Conservation (phyloP, 306 rosid species). For the Elaeagnus macrophylla region DNA sequence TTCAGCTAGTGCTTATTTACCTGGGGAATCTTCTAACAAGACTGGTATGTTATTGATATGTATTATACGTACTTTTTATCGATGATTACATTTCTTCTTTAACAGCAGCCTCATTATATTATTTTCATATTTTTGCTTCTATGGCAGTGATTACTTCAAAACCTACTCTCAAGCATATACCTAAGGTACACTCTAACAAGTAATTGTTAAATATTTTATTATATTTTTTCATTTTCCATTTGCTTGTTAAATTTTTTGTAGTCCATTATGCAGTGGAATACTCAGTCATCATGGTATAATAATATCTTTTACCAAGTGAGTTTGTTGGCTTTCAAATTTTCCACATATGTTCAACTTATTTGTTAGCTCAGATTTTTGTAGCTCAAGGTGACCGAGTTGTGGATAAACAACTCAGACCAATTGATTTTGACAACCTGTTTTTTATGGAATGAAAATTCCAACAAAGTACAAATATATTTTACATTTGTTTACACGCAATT, state of each 20-base stretch:
- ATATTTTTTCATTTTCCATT: not conserved
- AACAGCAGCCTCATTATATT: not conserved
- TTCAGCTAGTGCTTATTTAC: slow-evolving; percentile 79
- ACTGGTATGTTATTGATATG: slow-evolving; percentile 35
- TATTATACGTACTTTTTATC: not conserved
- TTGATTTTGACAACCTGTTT: no score
- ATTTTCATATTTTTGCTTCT: slow-evolving; percentile 14
- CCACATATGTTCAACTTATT: no score
- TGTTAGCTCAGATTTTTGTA: no score
- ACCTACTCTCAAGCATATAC: slow-evolving; percentile 83
- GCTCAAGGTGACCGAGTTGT: no score
- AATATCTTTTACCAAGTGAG: no score
- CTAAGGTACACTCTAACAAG: slow-evolving; percentile 58
- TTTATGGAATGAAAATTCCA: no score
- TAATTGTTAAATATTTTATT: slow-evolving; percentile 11
- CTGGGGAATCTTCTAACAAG: slow-evolving; percentile 56
- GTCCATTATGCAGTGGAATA: not conserved
- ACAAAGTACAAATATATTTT: no score
- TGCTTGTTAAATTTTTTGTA: not conserved
- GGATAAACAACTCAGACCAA: no score
- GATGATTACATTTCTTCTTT: not conserved
- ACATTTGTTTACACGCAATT: no score
- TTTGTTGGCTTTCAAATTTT: no score
- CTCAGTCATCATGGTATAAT: no score
- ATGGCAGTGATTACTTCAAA: slow-evolving; percentile 42